These are phyloP conservation scores for Funneliformis caledonium DNA, from an alignment of 371 early-diverging fungal species.

Conservation along the genomic window DNA sequence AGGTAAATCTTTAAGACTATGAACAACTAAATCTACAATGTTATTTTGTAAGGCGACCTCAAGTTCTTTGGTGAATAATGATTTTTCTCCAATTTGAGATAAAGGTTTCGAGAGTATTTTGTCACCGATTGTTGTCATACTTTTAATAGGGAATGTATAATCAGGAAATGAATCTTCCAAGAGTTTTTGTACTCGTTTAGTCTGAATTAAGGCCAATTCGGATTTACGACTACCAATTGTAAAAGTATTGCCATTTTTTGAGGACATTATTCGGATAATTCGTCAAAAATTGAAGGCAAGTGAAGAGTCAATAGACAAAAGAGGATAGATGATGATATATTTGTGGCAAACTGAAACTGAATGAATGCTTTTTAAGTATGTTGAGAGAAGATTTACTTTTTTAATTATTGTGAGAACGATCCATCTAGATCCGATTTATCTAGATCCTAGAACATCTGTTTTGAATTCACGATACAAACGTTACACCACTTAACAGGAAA, in stretches of 20 bases:
- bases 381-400: too few species aligned
- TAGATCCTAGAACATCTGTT: too few species aligned
- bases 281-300: too few species aligned
- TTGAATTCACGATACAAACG: too few species aligned
- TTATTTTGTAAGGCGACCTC: conserved; percentile 79
- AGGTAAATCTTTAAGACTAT: conserved; percentile 94
- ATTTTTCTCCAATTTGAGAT: conserved; percentile 90
- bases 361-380: too few species aligned
- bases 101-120: conserved; percentile 84
- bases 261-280: neutral
- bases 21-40: conserved; percentile 87
- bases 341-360: too few species aligned
- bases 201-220: conserved; percentile 89
- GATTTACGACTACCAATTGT: conserved; percentile 88
- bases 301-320: too few species aligned
- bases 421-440: too few species aligned
- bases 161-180: conserved; percentile 60
- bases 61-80: conserved; percentile 94
- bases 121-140: conserved; percentile 91
- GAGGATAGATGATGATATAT: too few species aligned
- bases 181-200: conserved; percentile 69
- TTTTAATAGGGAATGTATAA: conserved; percentile 60
- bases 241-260: conserved; percentile 41
- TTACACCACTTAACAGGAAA: too few species aligned
- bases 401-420: too few species aligned